Evolutionary conservation across 2,329 filamentous ascomycete genomes (phyloP).

Genomic region (Sclerotinia glacialis): DNA sequence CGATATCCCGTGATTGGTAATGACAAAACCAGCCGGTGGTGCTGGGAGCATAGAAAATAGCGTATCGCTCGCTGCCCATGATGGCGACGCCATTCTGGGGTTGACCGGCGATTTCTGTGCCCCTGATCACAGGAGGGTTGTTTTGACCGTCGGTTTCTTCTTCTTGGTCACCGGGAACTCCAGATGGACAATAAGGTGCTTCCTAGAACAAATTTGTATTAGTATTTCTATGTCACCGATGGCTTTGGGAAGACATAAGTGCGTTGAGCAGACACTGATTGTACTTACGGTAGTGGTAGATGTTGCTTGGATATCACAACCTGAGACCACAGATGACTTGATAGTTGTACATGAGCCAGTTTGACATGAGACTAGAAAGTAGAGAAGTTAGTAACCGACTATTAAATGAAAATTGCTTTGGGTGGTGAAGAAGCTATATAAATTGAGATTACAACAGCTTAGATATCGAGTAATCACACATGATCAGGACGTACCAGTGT

Average conservation of each 20-base stretch:
- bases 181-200: slow-evolving; percentile 7
- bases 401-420: not conserved
- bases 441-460: not conserved
- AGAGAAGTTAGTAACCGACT: not conserved
- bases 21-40: not conserved
- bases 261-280: not conserved
- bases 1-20: not conserved
- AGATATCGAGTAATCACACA: not conserved
- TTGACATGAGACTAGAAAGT: not conserved
- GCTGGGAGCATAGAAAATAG: not conserved
- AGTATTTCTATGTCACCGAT: not conserved
- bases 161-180: not conserved
- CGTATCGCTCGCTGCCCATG: not conserved
- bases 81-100: not conserved
- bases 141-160: not conserved
- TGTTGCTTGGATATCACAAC: not conserved
- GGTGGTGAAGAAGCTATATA: not conserved
- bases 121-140: not conserved
- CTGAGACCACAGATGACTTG: not conserved
- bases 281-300: not conserved
- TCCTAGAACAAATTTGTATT: not conserved
- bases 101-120: not conserved
- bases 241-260: not conserved
- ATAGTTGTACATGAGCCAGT: not conserved
- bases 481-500: not conserved